These are phyloP conservation scores for Blastobotrys capitulatus DNA, from an alignment of 1,139 yeast species.

Conservation along the genomic window DNA sequence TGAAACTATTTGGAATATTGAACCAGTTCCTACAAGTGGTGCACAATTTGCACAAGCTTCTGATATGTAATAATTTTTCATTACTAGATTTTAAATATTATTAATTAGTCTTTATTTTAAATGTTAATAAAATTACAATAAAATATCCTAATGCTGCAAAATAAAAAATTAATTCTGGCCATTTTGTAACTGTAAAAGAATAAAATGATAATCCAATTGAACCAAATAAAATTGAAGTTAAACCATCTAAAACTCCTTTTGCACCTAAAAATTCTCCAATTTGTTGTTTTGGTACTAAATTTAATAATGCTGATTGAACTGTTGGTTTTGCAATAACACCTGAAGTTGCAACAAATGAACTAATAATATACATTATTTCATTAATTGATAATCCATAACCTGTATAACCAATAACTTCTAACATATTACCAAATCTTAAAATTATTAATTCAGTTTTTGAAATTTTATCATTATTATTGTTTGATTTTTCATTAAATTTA, in stretches of 20 bases:
- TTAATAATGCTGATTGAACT: constrained; percentile 20
- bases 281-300: constrained; percentile 17
- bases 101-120: not conserved
- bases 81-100: not conserved
- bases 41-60: constrained; percentile 8
- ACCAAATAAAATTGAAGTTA: constrained; percentile 17
- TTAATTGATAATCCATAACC: constrained; percentile 20
- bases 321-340: constrained; percentile 24
- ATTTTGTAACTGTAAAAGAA: constrained; percentile 19
- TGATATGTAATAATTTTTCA: not conserved
- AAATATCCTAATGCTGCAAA: constrained; percentile 20
- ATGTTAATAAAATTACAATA: constrained; percentile 15
- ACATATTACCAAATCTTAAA: constrained; percentile 17
- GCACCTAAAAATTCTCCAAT: constrained; percentile 23
- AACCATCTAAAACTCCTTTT: constrained; percentile 22
- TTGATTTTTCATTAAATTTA: constrained; percentile 10
- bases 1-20: constrained; percentile 88
- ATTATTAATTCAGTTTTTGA: constrained; percentile 17
- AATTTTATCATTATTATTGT: constrained; percentile 13
- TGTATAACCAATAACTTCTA: constrained; percentile 20
- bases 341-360: constrained; percentile 22
- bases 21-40: constrained; percentile 41
- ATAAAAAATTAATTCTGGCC: constrained; percentile 20
- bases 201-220: constrained; percentile 19
- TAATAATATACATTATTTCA: constrained; percentile 16